These are phyloP conservation scores for Venturia effusa DNA, from an alignment of 2,329 filamentous ascomycete genomes.

Conservation along the genomic window DNA sequence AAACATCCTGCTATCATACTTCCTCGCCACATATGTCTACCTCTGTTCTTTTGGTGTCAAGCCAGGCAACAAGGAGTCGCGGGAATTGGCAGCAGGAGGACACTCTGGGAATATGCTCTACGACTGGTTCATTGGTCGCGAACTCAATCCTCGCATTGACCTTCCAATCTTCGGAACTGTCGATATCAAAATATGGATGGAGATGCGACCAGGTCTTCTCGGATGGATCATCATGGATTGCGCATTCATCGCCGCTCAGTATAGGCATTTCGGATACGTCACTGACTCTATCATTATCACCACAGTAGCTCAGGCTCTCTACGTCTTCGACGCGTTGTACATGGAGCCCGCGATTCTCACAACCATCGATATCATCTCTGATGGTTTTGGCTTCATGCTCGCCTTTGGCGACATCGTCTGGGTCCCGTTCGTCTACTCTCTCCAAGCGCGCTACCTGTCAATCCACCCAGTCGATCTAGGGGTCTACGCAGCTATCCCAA, in stretches of 20 bases:
- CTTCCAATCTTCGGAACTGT: constrained; percentile 73
- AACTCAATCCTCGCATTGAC: constrained; percentile 78
- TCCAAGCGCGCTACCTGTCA: constrained; percentile 76
- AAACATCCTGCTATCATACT: constrained; percentile 67
- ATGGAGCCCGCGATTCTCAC: constrained; percentile 85
- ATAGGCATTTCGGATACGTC: constrained; percentile 70
- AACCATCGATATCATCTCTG: constrained; percentile 86
- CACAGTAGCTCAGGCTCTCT: constrained; percentile 65
- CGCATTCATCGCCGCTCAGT: constrained; percentile 78
- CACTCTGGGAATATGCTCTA: constrained; percentile 78
- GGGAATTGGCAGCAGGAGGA: constrained; percentile 73
- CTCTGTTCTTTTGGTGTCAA: constrained; percentile 72
- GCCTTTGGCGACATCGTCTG: constrained; percentile 86
- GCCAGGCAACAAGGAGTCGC: constrained; percentile 53
- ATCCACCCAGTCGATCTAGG: constrained; percentile 75
- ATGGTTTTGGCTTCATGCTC: constrained; percentile 94
- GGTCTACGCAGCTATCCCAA: constrained; percentile 47
- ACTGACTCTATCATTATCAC: constrained; percentile 80
- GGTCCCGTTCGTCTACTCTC: constrained; percentile 82
- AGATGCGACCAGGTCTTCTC: constrained; percentile 83
- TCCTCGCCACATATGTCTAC: constrained; percentile 69
- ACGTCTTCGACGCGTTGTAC: constrained; percentile 73
- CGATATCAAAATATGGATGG: constrained; percentile 83
- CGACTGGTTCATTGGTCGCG: constrained; percentile 93
- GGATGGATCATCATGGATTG: constrained; percentile 82